Base-by-base conservation (phyloP, 257 asterid genomes). In the Solanum ahanhuiri region DNA sequence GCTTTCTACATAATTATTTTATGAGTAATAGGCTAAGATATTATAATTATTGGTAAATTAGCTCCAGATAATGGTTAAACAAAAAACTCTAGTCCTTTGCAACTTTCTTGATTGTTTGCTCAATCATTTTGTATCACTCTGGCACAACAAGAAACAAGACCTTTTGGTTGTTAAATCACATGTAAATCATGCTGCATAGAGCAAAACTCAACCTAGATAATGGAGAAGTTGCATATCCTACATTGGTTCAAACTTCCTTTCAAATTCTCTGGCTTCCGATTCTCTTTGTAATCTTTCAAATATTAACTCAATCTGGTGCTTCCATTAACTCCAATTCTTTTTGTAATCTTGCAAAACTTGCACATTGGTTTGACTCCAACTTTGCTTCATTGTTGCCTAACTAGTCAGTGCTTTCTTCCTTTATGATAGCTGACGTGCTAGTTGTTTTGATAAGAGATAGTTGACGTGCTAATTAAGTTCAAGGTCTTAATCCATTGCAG, bases 401-500 rank as follows among this genome's bases (percentile, higher is more conserved):
- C 48, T 39, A 60, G 60, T 35, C 48, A 31, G 77, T 67, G 67
- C 66, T 22, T 67, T 70, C 81, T 66, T 84, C 18, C 86, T 34
- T 34, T 34, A 83, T 23, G 54, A 83, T 83, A 83, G 51, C 75
- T n/a, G 86, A 41, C 41, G 9, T 28, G 60, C 58, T 77, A 70
- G 22, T 76, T 86, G 85, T 58, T 87, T 86, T 18, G 60, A 48
- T 73, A 67, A n/a, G 66, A n/a, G 57, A 83, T 85, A 82, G 84
- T 79, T 79, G 67, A 48, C 1, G 9, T 77, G 86, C 86, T 87
- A 89, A 84, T 85, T 87, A 82, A 91, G 89, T 89, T 86, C 85
- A 84, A 87, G 84, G 41, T 67, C 82, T 91, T 89, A 90, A 88
- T 90, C 89, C 63, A 83, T 92, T 93, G 91, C 99, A 96, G 99